Evolutionary conservation across 345 rosid species (phyloP).

Genomic region (Rhodomyrtus tomentosa): DNA sequence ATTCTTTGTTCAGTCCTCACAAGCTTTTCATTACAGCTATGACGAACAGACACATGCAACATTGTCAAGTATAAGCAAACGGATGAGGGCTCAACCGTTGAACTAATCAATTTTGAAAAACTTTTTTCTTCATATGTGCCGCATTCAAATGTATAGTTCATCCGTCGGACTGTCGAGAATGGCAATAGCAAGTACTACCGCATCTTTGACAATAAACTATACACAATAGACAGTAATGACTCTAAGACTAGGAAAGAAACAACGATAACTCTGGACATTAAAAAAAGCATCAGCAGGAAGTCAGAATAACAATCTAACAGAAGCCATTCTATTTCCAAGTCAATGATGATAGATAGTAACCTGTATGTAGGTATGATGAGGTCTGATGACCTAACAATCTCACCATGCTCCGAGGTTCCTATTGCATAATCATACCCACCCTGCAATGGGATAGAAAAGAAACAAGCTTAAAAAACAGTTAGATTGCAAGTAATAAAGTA

Average conservation of each 20-base stretch:
- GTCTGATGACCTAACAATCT: slow-evolving; percentile 50
- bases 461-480: not conserved
- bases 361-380: slow-evolving; percentile 60
- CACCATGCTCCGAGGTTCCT: slow-evolving; percentile 98
- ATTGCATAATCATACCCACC: slow-evolving; percentile 86
- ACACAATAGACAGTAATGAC: not conserved
- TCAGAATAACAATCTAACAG: not conserved
- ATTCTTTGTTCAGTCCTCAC: not conserved
- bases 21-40: not conserved
- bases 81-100: not conserved
- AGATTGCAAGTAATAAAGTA: not conserved
- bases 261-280: not conserved
- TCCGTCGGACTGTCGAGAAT: not conserved
- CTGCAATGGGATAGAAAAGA: slow-evolving; percentile 23
- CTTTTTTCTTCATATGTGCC: not conserved
- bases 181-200: not conserved
- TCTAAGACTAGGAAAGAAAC: not conserved
- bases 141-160: not conserved
- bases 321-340: not conserved
- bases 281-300: not conserved
- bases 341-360: slow-evolving; percentile 13
- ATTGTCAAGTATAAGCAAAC: not conserved
- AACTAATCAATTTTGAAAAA: not conserved
- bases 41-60: not conserved
- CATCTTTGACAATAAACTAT: not conserved